These are phyloP conservation scores for Amyloporia xantha DNA, from an alignment of 768 basidiomycete genomes.

Conservation along the genomic window DNA sequence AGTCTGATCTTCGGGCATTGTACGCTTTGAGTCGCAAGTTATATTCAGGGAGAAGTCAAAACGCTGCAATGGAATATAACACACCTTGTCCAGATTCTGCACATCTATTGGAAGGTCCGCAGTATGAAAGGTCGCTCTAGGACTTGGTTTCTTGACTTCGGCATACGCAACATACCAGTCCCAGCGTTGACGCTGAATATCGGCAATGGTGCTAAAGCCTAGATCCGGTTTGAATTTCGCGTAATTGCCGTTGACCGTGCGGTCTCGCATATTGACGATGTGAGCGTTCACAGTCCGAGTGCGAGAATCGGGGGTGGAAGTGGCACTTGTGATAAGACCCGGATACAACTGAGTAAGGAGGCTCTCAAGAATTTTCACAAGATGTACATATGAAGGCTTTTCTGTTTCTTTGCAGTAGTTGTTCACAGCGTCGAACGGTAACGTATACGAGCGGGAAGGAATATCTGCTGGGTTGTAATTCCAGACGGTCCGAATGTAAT, in stretches of 20 bases:
- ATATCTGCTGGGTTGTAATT: neutral
- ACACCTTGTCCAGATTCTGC: neutral
- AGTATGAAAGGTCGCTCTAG: neutral
- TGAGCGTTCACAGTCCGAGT: neutral
- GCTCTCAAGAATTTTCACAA: neutral
- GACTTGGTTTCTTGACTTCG: neutral
- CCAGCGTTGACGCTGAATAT: neutral
- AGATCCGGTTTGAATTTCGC: neutral
- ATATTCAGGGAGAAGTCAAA: too few relatives aligned
- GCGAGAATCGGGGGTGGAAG: too few relatives aligned
- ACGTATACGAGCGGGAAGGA: neutral
- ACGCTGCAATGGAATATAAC: neutral
- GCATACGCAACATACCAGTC: neutral
- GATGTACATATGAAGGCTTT: neutral
- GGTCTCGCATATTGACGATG: neutral
- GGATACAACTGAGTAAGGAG: neutral
- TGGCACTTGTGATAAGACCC: too few relatives aligned
- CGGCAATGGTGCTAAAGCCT: neutral
- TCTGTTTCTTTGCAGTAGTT: neutral
- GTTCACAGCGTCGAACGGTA: neutral
- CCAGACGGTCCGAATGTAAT: constrained; percentile 1
- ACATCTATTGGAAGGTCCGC: neutral
- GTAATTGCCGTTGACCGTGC: neutral
- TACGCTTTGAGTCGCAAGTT: too few relatives aligned
- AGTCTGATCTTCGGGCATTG: too few relatives aligned